phyloP scores from a whole-genome alignment of 768 basidiomycete genomes.

The Lactarius tabidus region DNA sequence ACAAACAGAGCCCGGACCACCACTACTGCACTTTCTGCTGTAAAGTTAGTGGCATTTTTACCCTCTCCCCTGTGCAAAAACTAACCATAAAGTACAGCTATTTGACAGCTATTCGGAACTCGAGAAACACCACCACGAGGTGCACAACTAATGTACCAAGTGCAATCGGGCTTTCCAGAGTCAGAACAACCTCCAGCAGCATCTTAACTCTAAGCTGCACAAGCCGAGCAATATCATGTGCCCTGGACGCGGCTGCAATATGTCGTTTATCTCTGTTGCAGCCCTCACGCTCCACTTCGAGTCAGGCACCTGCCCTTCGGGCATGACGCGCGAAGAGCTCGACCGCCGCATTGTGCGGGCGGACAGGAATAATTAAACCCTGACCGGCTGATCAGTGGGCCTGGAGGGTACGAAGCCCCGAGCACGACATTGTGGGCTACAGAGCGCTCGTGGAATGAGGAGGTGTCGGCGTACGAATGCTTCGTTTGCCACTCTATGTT shows the following conservation, averaged over 20 bases:
- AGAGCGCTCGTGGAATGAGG: constrained; percentile 38
- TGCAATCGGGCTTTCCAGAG: constrained; percentile 45
- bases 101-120: neutral
- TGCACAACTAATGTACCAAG: constrained; percentile 39
- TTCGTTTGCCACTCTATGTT: constrained; percentile 52
- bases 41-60: too few relatives aligned
- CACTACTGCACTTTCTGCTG: too few relatives aligned
- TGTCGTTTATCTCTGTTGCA: constrained; percentile 47
- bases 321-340: constrained; percentile 37
- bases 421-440: constrained; percentile 32
- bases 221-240: constrained; percentile 36
- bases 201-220: constrained; percentile 53
- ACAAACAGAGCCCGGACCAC: too few relatives aligned
- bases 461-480: constrained; percentile 57
- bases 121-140: constrained; percentile 17
- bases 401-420: constrained; percentile 18
- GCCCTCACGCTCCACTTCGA: constrained; percentile 63
- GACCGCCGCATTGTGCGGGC: constrained; percentile 6
- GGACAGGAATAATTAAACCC: constrained; percentile 1
- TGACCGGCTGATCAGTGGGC: neutral
- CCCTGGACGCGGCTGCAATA: constrained; percentile 42
- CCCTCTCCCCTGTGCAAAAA: too few relatives aligned
- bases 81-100: too few relatives aligned
- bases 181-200: constrained; percentile 41
- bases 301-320: constrained; percentile 51